Conservation (phyloP, 805 yeast species). For the Brettanomyces anomalus region DNA sequence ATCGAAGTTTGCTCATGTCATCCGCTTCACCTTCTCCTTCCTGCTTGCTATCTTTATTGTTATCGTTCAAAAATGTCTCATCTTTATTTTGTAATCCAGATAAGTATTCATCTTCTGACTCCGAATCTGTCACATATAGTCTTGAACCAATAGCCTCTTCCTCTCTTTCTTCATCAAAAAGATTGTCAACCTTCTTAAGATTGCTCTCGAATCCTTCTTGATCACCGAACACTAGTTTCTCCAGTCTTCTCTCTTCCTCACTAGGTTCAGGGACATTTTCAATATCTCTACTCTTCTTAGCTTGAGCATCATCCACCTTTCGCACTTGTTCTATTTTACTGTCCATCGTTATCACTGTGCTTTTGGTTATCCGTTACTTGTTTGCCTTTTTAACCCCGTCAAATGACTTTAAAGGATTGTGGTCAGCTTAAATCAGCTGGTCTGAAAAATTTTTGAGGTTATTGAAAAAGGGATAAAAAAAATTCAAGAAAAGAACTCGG, state of each 20-base stretch:
- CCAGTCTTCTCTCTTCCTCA: constrained; percentile 72
- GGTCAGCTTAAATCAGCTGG: too few species aligned
- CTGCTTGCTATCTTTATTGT: constrained; percentile 24
- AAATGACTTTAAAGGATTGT: too few species aligned
- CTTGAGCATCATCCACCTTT: too few species aligned
- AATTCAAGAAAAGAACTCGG: too few species aligned
- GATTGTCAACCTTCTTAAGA: constrained; percentile 50
- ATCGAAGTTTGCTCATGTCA: constrained; percentile 27
- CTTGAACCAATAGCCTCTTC: constrained; percentile 22
- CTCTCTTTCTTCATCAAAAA: constrained; percentile 38
- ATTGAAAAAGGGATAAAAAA: too few species aligned
- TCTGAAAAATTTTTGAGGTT: too few species aligned
- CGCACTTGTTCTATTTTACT: constrained; percentile 7
- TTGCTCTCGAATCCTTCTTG: constrained; percentile 60
- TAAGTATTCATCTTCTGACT: constrained; percentile 26
- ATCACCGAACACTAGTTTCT: constrained; percentile 87
- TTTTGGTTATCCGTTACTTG: too few species aligned
- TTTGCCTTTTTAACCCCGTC: too few species aligned
- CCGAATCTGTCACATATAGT: constrained; percentile 16
- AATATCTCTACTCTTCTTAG: too few species aligned
- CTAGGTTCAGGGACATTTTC: constrained; percentile 57
- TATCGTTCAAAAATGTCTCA: constrained; percentile 25
- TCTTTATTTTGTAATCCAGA: constrained; percentile 37
- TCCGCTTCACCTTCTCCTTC: constrained; percentile 25
- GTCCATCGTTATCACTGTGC: background rate